Conservation (phyloP, 2,329 filamentous ascomycete species). For the Ophiosphaerella herpotricha region DNA sequence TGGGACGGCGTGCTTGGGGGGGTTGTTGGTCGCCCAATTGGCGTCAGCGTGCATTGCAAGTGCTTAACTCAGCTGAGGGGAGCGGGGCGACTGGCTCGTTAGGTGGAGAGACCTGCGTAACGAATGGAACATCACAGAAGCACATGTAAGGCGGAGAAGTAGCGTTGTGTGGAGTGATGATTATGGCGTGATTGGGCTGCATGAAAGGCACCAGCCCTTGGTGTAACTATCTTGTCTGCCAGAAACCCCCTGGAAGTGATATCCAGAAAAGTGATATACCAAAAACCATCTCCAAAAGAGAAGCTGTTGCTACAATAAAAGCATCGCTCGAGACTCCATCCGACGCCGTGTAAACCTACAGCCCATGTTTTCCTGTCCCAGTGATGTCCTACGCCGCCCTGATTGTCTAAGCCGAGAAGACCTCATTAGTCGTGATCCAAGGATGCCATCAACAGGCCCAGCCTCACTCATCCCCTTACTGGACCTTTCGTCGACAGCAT, state of each 20-base stretch:
- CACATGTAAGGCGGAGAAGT: constrained; percentile 1
- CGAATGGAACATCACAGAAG: neutral
- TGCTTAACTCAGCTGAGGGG: constrained; percentile 12
- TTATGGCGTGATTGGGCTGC: constrained; percentile 31
- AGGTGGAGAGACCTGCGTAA: neutral
- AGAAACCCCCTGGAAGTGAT: constrained; percentile 17
- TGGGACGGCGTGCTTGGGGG: no score
- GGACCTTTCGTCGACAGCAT: constrained; percentile 30
- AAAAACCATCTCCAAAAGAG: constrained; percentile 11
- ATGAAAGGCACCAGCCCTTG: constrained; percentile 42
- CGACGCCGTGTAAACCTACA: constrained; percentile 25
- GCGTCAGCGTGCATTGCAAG: constrained; percentile 22
- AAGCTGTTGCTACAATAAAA: constrained; percentile 27
- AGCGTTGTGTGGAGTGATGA: constrained; percentile 12
- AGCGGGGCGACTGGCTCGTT: neutral
- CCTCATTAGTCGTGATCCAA: constrained; percentile 34
- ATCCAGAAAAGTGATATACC: constrained; percentile 23
- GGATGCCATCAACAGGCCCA: constrained; percentile 26
- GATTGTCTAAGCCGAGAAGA: constrained; percentile 33
- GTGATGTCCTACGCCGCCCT: constrained; percentile 32
- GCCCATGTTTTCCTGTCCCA: constrained; percentile 21
- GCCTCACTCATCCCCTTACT: constrained; percentile 24
- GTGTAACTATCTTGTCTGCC: constrained; percentile 36
- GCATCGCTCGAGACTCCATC: constrained; percentile 28
- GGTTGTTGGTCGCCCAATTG: constrained; percentile 3